Conservation (phyloP, 192 early-diverging fungal species). For the Podila horticola region DNA sequence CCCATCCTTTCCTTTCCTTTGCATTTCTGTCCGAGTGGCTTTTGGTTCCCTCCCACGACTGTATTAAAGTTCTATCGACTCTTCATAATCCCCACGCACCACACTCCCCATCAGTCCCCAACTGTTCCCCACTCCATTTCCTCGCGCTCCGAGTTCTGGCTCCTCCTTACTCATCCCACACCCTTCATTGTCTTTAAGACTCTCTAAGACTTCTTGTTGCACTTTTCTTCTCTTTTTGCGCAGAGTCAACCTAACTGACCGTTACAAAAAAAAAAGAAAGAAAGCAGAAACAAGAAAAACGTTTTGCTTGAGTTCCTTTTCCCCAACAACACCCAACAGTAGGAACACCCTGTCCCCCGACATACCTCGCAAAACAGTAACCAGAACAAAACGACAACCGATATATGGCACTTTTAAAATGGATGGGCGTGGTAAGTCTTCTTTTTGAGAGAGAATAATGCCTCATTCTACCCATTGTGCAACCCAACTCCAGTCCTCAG, state of each 20-base stretch:
- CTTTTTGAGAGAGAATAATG: background rate
- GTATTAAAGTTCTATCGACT: background rate
- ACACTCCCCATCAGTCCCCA: background rate
- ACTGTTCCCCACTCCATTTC: background rate
- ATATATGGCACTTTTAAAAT: slow-evolving; percentile 61
- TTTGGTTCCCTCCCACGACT: background rate
- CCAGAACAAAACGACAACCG: background rate
- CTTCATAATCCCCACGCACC: no score
- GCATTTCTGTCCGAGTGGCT: background rate
- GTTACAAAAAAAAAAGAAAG: no score
- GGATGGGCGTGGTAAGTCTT: slow-evolving; percentile 62
- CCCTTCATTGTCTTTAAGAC: background rate
- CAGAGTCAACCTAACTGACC: background rate
- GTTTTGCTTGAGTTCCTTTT: no score
- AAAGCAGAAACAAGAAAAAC: no score
- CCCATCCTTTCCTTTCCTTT: background rate
- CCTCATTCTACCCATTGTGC: no score
- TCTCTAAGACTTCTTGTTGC: background rate
- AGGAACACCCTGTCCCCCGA: no score
- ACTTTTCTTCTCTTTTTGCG: background rate
- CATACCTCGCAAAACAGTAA: no score
- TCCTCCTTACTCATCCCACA: background rate
- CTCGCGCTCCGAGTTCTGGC: background rate
- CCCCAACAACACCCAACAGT: no score
- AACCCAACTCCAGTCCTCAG: background rate